Base-by-base conservation (phyloP, 371 early-diverging fungal species). In the Mortierella sp. region DNA sequence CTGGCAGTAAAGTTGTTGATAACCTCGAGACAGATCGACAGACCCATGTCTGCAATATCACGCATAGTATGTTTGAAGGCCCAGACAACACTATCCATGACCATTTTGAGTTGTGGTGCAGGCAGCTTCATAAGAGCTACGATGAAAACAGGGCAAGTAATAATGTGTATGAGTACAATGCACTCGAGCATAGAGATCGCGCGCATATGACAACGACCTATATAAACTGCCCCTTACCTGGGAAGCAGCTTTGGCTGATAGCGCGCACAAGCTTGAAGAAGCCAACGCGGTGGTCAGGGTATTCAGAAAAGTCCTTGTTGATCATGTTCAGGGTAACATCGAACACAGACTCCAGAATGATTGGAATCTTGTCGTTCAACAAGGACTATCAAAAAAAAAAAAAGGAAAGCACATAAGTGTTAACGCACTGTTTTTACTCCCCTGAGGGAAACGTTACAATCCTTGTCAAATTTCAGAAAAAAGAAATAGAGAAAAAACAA, bases 51-150 rank as follows among this genome's bases (percentile, higher is more conserved):
- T 53, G 96, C 92, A 80, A 99, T 96, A 75, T 99, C 99, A 65
- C 97, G 90, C 93, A 95, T 93, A 0, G 97, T 96, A 81, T 99
- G 99, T 84, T 98, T 99, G 86, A 98, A 95, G n/a, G 92, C 97
- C 98, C 98, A 98, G 24, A 97, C 93, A 56, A 98, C 89, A 67
- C 94, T 92, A 84, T 97, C 95, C 59, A 93, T 84, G 72, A 97
- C 83, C 27, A 97, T 85, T 64, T 94, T 94, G 83, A 98, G 96
- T 78, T 93, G 93, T n/a, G 87, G 87, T 37, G 93, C 83, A 7
- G 94, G 92, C 37, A 98, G 83, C 57, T 84, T 87, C 60, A 97
- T 75, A 43, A 97, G 82, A 2, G 97, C 97, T 87, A 56, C 3
- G 19, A 12, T 14, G 14, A 9, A 37, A 2, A 42, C 24, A n/a